A percentile compares a stretch with the other conserved stretches of the same genome.
These are phyloP conservation scores for Potentilla sterilis DNA, from an alignment of 306 rosid species.

Conservation along the genomic window DNA sequence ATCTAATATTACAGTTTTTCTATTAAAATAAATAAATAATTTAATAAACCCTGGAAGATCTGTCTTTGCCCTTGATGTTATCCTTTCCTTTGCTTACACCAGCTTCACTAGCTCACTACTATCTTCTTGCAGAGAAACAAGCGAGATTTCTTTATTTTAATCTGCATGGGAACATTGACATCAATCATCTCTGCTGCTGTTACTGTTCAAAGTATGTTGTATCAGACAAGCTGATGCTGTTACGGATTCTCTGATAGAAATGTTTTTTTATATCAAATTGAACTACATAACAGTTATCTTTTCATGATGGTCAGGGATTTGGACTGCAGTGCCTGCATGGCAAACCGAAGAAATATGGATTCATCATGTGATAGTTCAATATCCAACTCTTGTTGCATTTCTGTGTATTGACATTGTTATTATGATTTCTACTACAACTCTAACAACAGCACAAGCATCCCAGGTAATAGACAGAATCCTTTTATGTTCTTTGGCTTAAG, in stretches of 20 bases:
- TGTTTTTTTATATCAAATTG: conserved; percentile 16
- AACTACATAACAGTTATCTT: conserved; percentile 25
- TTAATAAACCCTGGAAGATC: background rate
- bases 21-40: background rate
- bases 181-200: conserved; percentile 48
- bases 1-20: background rate
- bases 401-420: conserved; percentile 52
- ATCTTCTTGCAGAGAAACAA: conserved; percentile 85
- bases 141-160: conserved; percentile 74
- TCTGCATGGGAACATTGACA: conserved; percentile 65
- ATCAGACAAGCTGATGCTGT: conserved; percentile 19
- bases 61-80: background rate
- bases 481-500: background rate
- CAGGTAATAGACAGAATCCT: conserved; percentile 50
- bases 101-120: conserved; percentile 25
- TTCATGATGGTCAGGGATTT: conserved; percentile 61
- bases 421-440: conserved; percentile 47
- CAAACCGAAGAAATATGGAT: conserved; percentile 64
- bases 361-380: conserved; percentile 45
- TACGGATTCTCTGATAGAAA: conserved; percentile 16
- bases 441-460: conserved; percentile 62
- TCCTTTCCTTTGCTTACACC: conserved; percentile 16
- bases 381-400: conserved; percentile 65
- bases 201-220: conserved; percentile 66
- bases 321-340: conserved; percentile 44